Conservation (phyloP, 352 stramenopile species). For the Phytophthora rubi region DNA sequence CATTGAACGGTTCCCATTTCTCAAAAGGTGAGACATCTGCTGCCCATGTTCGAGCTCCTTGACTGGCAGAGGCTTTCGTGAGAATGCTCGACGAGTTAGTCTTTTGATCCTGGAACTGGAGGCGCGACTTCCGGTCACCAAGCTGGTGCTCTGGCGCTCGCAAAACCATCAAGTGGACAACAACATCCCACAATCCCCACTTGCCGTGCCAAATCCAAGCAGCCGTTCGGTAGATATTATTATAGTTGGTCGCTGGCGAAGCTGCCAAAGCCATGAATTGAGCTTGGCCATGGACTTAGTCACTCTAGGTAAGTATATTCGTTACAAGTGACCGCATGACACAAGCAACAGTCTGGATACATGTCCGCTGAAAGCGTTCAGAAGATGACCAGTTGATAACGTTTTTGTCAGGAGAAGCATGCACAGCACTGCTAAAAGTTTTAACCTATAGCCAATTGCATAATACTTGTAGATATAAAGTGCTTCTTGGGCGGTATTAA, state of each 20-base stretch:
- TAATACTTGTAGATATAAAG: too few species aligned
- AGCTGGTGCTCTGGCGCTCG: neutral
- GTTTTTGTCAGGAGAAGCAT: too few species aligned
- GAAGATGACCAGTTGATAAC: too few species aligned
- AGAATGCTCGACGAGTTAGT: neutral
- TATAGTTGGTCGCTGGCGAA: neutral
- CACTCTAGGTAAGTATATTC: too few species aligned
- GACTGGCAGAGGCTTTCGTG: neutral
- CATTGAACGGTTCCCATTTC: neutral
- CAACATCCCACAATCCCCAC: neutral
- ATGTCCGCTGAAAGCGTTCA: too few species aligned
- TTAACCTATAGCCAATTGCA: too few species aligned
- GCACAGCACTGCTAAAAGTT: too few species aligned
- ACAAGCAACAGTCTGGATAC: too few species aligned
- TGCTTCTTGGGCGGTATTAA: too few species aligned
- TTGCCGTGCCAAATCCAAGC: neutral
- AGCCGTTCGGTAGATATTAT: neutral
- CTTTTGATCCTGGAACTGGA: neutral
- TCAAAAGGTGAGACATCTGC: neutral
- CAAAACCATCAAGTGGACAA: neutral
- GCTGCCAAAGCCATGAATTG: neutral
- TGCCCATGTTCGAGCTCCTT: too few species aligned
- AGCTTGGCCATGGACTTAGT: neutral
- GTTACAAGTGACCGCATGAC: too few species aligned
- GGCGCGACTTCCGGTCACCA: neutral